Conservation (phyloP, 2,329 filamentous ascomycete genomes). For the Chrysoporthe puriensis region DNA sequence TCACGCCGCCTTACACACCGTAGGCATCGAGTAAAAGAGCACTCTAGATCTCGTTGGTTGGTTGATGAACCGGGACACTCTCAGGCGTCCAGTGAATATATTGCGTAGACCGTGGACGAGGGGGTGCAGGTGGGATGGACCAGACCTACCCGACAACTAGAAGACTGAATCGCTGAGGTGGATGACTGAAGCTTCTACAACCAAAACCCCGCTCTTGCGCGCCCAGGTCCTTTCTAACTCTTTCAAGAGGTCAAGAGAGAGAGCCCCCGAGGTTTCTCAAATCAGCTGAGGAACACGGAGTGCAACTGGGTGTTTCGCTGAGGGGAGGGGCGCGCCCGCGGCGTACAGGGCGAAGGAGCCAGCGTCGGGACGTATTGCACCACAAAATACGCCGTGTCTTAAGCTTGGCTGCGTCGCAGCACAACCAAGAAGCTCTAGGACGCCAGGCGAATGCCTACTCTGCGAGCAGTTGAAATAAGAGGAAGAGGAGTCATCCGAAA, state of each 20-base stretch:
- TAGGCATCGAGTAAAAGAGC: not conserved
- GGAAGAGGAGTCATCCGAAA: not conserved
- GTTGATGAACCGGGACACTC: not conserved
- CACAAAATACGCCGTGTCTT: not conserved
- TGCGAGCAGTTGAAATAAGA: not conserved
- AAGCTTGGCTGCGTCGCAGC: not conserved
- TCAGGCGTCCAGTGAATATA: not conserved
- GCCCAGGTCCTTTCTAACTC: not conserved
- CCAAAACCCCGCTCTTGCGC: not conserved
- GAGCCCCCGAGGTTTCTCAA: not conserved
- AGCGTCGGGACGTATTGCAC: not conserved
- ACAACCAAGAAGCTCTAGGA: not conserved
- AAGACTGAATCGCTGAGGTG: not conserved
- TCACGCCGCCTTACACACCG: not conserved
- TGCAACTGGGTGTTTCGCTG: not conserved
- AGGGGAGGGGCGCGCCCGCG: not conserved
- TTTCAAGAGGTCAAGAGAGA: not conserved
- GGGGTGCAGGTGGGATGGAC: not conserved
- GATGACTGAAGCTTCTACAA: not conserved
- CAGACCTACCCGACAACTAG: conserved; percentile 2
- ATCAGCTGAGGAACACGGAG: not conserved
- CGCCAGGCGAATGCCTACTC: not conserved
- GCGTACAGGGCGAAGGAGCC: not conserved
- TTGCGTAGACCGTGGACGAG: not conserved
- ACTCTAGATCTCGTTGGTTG: not conserved